These are phyloP conservation scores for Leccinum cinnamomeum DNA, from an alignment of 1,284 basidiomycete genomes.

Conservation along the genomic window DNA sequence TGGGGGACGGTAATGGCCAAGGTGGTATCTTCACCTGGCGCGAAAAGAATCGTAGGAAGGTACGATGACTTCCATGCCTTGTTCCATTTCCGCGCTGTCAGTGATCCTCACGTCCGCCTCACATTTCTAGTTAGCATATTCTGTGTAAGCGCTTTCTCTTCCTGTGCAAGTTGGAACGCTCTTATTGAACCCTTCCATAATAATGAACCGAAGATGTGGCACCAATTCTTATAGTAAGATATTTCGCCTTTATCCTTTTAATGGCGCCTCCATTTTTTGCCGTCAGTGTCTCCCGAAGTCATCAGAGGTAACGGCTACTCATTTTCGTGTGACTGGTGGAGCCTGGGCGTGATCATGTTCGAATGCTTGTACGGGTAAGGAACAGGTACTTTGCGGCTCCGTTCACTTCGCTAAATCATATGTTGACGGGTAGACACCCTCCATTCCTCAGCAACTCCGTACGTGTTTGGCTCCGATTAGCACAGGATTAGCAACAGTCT, in stretches of 20 bases:
- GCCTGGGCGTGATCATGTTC: slow-evolving; percentile 90
- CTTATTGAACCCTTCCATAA: slow-evolving; percentile 27
- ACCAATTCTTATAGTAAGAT: slow-evolving; percentile 89
- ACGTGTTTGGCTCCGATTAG: slow-evolving; percentile 25
- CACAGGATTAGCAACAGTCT: slow-evolving; percentile 23
- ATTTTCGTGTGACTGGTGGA: slow-evolving; percentile 98
- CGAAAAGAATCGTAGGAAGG: slow-evolving; percentile 90
- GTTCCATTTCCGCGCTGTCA: slow-evolving; percentile 27
- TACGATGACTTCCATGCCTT: slow-evolving; percentile 34
- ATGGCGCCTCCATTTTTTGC: slow-evolving; percentile 28
- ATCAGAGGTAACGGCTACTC: slow-evolving; percentile 92
- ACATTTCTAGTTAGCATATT: slow-evolving; percentile 78
- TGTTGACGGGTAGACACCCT: slow-evolving; percentile 64
- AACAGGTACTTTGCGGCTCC: slow-evolving; percentile 26
- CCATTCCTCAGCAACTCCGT: slow-evolving; percentile 93
- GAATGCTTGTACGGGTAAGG: slow-evolving; percentile 86
- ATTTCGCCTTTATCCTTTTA: slow-evolving; percentile 31
- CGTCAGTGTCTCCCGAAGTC: slow-evolving; percentile 90
- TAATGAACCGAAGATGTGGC: slow-evolving; percentile 57
- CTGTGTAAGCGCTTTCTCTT: slow-evolving; percentile 65
- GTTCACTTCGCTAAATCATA: slow-evolving; percentile 30
- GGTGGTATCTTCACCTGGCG: slow-evolving; percentile 90
- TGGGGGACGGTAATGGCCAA: slow-evolving; percentile 75
- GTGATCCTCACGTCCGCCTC: slow-evolving; percentile 20
- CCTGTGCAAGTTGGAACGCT: slow-evolving; percentile 18